Evolutionary conservation across 2,329 filamentous ascomycete species (phyloP).

Genomic region (Aspergillus fructus): DNA sequence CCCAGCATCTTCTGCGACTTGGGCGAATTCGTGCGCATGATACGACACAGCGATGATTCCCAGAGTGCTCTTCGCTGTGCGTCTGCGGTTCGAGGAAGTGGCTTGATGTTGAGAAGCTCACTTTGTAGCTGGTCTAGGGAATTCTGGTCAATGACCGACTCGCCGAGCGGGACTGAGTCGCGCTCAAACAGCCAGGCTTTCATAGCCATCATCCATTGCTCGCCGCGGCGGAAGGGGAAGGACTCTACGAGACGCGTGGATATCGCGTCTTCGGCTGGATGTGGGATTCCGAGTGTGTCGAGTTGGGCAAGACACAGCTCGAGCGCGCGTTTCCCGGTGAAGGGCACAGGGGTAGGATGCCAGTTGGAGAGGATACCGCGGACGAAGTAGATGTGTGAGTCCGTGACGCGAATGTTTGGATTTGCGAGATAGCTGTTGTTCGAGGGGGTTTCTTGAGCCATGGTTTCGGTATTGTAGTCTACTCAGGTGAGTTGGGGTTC

Average conservation of each 20-base stretch:
- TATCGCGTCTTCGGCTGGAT: not conserved
- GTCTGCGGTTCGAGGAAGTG: not conserved
- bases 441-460: not conserved
- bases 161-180: not conserved
- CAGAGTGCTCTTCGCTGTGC: not conserved
- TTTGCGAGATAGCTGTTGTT: not conserved
- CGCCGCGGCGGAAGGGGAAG: constrained; percentile 12
- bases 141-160: not conserved
- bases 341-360: constrained; percentile 5
- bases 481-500: too few relatives aligned
- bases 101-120: not conserved
- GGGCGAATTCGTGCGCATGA: constrained; percentile 10
- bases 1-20: constrained; percentile 12
- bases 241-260: constrained; percentile 4
- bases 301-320: constrained; percentile 7
- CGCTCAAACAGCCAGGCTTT: constrained; percentile 17
- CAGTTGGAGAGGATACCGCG: constrained; percentile 15
- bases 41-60: not conserved
- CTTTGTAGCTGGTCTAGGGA: not conserved
- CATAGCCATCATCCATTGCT: constrained; percentile 18
- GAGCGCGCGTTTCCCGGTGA: constrained; percentile 7
- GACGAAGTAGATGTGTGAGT: constrained; percentile 15
- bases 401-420: constrained; percentile 4
- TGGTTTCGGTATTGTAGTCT: not conserved
- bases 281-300: not conserved